Evolutionary conservation across 83 land plant species (phyloP).

Genomic region (Picea abies): DNA sequence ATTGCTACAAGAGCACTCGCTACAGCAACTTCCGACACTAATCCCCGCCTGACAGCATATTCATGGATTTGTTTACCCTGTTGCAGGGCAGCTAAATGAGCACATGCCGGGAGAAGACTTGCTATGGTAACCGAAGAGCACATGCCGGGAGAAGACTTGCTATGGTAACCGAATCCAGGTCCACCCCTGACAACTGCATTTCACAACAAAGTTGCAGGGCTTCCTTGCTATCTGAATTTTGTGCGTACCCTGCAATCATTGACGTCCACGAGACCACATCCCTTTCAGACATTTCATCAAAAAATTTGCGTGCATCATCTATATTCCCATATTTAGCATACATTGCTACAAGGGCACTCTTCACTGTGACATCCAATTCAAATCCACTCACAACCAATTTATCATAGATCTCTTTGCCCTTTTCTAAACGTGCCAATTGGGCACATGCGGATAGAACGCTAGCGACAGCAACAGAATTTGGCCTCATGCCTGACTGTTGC

Average conservation of each 20-base stretch:
- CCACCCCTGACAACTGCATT: conserved; percentile 24
- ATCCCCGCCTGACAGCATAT: too few relatives aligned
- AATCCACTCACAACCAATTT: conserved; percentile 18
- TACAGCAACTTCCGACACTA: too few relatives aligned
- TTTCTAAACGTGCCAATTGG: conserved; percentile 25
- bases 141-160: too few relatives aligned
- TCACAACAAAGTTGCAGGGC: conserved; percentile 26
- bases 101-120: not conserved
- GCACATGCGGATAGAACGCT: conserved; percentile 24
- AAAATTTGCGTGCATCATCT: conserved; percentile 25
- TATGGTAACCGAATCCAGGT: too few relatives aligned
- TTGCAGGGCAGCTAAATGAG: not conserved
- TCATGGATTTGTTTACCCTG: not conserved
- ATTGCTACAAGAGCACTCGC: too few relatives aligned
- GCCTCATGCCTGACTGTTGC: conserved; percentile 20
- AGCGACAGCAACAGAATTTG: conserved; percentile 21
- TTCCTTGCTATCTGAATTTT: conserved; percentile 27
- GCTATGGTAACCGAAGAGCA: conserved; percentile 1
- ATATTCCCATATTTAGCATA: conserved; percentile 25
- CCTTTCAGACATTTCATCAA: conserved; percentile 28
- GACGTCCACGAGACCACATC: conserved; percentile 32
- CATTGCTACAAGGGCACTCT: conserved; percentile 28
- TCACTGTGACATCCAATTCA: conserved; percentile 14
- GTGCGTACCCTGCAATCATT: conserved; percentile 25
- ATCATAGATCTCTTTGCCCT: conserved; percentile 22